Conservation (phyloP, 768 basidiomycete genomes). For the Lepiota subincarnata region DNA sequence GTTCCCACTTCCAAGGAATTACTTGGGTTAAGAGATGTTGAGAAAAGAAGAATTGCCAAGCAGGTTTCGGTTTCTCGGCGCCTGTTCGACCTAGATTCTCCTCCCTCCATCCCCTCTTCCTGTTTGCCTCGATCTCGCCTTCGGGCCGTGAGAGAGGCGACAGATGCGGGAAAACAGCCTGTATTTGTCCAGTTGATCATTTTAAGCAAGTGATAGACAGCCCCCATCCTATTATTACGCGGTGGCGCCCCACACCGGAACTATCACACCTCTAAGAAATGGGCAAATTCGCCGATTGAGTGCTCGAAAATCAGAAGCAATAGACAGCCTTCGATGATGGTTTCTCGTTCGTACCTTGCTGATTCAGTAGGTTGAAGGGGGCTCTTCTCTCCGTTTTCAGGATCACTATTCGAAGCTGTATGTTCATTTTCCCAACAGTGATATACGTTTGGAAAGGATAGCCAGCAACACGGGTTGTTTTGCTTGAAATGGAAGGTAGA, state of each 20-base stretch:
- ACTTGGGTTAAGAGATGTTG: too few species aligned
- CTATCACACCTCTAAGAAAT: not conserved
- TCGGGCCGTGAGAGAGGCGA: not conserved
- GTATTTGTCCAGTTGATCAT: too few species aligned
- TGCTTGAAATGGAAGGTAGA: too few species aligned
- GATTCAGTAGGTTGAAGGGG: not conserved
- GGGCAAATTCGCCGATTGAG: constrained; percentile 7
- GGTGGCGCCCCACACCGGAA: not conserved
- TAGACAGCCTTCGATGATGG: constrained; percentile 10
- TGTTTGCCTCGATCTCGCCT: not conserved
- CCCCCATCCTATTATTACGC: not conserved
- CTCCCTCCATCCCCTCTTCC: too few species aligned
- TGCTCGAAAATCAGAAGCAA: constrained; percentile 10
- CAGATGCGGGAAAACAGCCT: not conserved
- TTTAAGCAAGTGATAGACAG: too few species aligned
- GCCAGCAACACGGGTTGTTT: too few species aligned
- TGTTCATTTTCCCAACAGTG: not conserved
- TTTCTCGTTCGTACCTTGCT: constrained; percentile 1
- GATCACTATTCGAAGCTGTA: not conserved
- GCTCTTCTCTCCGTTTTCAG: not conserved
- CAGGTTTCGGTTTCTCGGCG: not conserved
- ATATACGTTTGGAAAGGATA: not conserved
- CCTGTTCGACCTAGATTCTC: not conserved
- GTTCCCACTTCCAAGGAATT: not conserved
- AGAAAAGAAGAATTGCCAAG: too few species aligned